Percentiles rank a stretch among this genome's conserved stretches.
These are phyloP conservation scores for Abortiporus biennis DNA, from an alignment of 1,284 basidiomycete species.

Conservation along the genomic window DNA sequence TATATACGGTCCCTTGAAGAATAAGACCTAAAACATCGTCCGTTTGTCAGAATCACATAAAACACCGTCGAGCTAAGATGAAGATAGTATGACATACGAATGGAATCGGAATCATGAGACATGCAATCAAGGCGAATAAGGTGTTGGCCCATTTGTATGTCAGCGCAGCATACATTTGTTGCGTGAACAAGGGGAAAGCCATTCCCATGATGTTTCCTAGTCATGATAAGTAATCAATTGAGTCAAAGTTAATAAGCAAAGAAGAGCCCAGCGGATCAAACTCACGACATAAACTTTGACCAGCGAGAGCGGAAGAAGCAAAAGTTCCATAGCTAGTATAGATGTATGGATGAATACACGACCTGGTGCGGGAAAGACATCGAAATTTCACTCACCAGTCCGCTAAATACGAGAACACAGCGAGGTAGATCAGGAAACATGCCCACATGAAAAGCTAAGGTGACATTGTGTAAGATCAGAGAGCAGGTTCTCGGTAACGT, in stretches of 20 bases:
- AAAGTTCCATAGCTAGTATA: conserved; percentile 57
- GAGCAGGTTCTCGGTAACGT: not conserved
- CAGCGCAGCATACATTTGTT: conserved; percentile 52
- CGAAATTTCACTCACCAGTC: conserved; percentile 46
- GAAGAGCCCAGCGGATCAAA: conserved; percentile 12
- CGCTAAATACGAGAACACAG: conserved; percentile 66
- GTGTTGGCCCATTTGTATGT: conserved; percentile 70
- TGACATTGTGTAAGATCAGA: conserved; percentile 1
- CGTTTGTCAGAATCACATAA: too few relatives aligned
- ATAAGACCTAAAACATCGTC: conserved; percentile 40
- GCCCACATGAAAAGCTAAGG: conserved; percentile 38
- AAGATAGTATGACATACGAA: conserved; percentile 36
- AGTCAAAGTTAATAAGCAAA: not conserved
- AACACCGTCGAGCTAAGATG: conserved; percentile 5
- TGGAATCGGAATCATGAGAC: conserved; percentile 60
- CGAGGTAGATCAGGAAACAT: conserved; percentile 56
- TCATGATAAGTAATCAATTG: not conserved
- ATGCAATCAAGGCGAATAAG: conserved; percentile 57
- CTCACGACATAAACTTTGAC: conserved; percentile 66
- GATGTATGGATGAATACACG: not conserved
- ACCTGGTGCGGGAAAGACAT: not conserved
- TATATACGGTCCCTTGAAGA: conserved; percentile 57
- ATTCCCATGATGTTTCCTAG: conserved; percentile 54
- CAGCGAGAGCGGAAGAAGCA: conserved; percentile 74
- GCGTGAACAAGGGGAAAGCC: conserved; percentile 60